A percentile compares a stretch with the other conserved stretches of the same genome.
Conservation (phyloP, 495 filamentous ascomycete species). For the Terfezia boudieri region DNA sequence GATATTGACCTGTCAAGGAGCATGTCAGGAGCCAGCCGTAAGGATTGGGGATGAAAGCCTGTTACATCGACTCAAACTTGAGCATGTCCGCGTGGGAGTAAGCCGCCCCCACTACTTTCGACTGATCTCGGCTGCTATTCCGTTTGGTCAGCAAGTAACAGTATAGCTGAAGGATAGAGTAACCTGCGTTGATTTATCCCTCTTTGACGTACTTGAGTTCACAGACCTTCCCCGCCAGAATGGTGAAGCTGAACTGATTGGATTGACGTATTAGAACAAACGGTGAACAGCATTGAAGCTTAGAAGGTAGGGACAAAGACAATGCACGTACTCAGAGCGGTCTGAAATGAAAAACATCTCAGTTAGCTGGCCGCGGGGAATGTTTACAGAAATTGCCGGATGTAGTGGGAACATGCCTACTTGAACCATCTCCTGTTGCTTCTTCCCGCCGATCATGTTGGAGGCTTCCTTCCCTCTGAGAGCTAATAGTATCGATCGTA, state of each 20-base stretch:
- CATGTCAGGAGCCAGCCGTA: conserved; percentile 23
- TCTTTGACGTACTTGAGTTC: conserved; percentile 19
- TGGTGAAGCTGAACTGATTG: conserved; percentile 51
- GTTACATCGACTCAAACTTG: conserved; percentile 55
- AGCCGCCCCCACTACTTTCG: conserved; percentile 74
- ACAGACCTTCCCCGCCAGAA: conserved; percentile 58
- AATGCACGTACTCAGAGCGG: conserved; percentile 32
- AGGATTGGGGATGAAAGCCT: background rate
- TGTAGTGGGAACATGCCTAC: conserved; percentile 46
- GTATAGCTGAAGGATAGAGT: background rate
- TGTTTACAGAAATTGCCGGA: background rate
- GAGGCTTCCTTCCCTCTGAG: too few species aligned
- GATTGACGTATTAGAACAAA: conserved; percentile 11
- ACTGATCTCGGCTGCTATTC: conserved; percentile 36
- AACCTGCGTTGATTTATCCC: background rate
- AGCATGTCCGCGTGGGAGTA: conserved; percentile 93
- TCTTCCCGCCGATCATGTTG: conserved; percentile 29
- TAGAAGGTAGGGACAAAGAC: conserved; percentile 8
- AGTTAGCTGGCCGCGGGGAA: background rate
- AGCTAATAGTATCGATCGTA: too few species aligned
- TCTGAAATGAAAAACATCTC: conserved; percentile 21
- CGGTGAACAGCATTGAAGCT: background rate
- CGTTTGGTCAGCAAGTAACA: background rate
- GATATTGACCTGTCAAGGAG: conserved; percentile 27
- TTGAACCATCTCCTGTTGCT: conserved; percentile 95